Conservation (phyloP, 768 basidiomycete genomes). For the Kwoniella dejecticola region DNA sequence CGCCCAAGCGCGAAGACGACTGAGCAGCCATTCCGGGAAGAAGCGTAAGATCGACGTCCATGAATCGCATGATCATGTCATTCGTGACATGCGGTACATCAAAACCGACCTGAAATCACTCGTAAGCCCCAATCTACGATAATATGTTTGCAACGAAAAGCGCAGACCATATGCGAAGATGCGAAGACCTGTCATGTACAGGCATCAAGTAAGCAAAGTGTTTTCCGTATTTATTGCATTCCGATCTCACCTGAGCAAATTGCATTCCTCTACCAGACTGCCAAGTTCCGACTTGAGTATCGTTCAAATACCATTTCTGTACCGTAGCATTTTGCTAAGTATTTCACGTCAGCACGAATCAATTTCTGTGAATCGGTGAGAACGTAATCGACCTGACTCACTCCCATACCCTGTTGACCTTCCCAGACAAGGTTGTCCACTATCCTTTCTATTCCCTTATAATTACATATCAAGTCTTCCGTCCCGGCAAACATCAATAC, state of each 20-base stretch:
- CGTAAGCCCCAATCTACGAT: not conserved
- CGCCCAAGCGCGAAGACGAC: constrained; percentile 79
- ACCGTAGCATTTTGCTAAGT: constrained; percentile 42
- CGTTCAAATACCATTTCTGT: constrained; percentile 65
- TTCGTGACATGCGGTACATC: constrained; percentile 85
- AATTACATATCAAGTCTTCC: constrained; percentile 95
- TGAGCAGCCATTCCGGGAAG: constrained; percentile 77
- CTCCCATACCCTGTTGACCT: constrained; percentile 78
- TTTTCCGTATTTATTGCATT: no score
- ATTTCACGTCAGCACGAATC: no score
- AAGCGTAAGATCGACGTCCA: constrained; percentile 82
- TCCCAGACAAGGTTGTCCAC: constrained; percentile 84
- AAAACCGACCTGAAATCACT: constrained; percentile 52
- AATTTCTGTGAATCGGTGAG: constrained; percentile 2
- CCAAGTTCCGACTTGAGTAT: constrained; percentile 84
- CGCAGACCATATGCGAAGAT: constrained; percentile 90
- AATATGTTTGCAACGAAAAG: not conserved
- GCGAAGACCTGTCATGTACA: constrained; percentile 74
- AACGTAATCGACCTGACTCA: constrained; percentile 57
- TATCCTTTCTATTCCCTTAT: constrained; percentile 83
- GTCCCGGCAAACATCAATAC: constrained; percentile 93
- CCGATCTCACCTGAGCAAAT: constrained; percentile 75
- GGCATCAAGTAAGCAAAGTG: no score
- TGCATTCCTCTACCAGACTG: constrained; percentile 84
- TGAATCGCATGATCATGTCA: constrained; percentile 98